phyloP scores from a whole-genome alignment of 768 basidiomycete genomes.

The Rhodotorula taiwanensis region DNA sequence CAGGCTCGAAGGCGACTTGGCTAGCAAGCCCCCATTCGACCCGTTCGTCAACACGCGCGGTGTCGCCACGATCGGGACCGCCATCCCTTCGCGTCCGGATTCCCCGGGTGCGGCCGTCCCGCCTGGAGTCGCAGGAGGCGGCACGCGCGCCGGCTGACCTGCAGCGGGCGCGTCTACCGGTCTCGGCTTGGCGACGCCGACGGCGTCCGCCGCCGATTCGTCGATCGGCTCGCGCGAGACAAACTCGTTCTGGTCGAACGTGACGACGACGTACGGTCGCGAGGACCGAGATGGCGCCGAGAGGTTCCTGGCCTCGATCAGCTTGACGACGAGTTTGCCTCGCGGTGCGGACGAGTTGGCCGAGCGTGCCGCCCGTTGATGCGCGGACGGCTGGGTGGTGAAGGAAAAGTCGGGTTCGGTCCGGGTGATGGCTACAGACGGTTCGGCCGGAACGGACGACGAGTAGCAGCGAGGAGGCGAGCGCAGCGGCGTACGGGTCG shows the following conservation, averaged over 20 bases:
- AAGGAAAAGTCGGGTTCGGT: constrained; percentile 36
- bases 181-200: constrained; percentile 46
- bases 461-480: background rate
- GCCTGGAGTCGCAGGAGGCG: no score
- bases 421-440: constrained; percentile 21
- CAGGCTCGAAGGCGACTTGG: constrained; percentile 19
- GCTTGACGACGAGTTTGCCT: constrained; percentile 84
- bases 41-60: background rate
- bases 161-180: background rate
- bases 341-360: constrained; percentile 31
- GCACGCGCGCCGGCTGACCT: no score
- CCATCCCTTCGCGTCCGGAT: background rate
- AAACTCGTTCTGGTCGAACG: constrained; percentile 99
- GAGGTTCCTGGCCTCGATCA: constrained; percentile 82
- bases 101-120: background rate
- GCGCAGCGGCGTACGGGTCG: background rate
- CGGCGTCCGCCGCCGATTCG: constrained; percentile 61
- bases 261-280: constrained; percentile 87
- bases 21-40: background rate
- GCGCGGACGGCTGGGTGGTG: constrained; percentile 18
- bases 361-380: constrained; percentile 2
- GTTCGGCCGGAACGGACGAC: background rate
- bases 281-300: constrained; percentile 59
- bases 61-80: background rate
- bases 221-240: constrained; percentile 76